phyloP scores from a whole-genome alignment of 306 rosid species.

The Cucumis melo region DNA sequence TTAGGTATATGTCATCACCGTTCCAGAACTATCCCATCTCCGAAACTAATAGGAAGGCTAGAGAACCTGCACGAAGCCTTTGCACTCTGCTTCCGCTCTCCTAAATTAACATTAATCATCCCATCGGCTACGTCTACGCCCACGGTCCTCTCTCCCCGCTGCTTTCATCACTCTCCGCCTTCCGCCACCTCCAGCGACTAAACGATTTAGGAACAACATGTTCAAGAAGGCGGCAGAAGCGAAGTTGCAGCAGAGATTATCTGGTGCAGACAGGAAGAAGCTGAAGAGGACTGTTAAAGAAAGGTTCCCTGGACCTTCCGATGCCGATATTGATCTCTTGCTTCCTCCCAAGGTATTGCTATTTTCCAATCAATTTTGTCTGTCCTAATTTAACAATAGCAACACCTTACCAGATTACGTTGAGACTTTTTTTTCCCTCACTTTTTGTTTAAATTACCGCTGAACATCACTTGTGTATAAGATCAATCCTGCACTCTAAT shows the following conservation, averaged over 20 bases:
- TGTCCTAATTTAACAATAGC: not conserved
- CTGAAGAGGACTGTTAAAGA: conserved; percentile 49
- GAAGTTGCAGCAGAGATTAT: conserved; percentile 74
- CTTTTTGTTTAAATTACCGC: not conserved
- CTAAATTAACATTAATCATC: not conserved
- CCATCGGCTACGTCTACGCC: not conserved
- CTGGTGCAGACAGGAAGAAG: conserved; percentile 86
- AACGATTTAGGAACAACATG: conserved; percentile 23
- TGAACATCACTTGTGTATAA: not conserved
- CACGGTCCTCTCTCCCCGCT: not conserved
- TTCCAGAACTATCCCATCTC: not conserved
- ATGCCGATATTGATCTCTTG: conserved; percentile 49
- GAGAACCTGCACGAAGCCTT: not conserved
- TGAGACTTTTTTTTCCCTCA: not conserved
- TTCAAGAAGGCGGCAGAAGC: conserved; percentile 88
- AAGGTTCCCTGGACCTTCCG: conserved; percentile 58
- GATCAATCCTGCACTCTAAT: not conserved
- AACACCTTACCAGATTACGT: not conserved
- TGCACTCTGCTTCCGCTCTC: not conserved
- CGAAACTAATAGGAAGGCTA: not conserved
- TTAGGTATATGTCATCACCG: too few species aligned
- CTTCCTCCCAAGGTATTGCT: conserved; percentile 68
- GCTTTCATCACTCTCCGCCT: not conserved
- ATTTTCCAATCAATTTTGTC: not conserved
- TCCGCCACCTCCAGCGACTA: not conserved